Percentiles rank a stretch among this genome's conserved stretches.
These are phyloP conservation scores for Syzygium grande DNA, from an alignment of 345 rosid genomes.

Conservation along the genomic window DNA sequence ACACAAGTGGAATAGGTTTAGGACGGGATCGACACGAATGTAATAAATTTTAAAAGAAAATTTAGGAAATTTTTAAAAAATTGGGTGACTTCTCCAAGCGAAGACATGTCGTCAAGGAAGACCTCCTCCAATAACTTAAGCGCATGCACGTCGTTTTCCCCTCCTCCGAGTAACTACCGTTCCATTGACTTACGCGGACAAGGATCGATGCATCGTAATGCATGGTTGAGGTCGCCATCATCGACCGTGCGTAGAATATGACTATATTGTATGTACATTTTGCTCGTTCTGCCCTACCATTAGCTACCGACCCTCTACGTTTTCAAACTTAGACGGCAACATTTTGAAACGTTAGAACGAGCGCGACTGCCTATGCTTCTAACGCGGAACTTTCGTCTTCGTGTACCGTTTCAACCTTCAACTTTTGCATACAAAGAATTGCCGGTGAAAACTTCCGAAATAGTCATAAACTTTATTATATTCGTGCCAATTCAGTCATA, in stretches of 20 bases:
- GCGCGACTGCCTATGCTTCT: neutral
- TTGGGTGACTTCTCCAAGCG: neutral
- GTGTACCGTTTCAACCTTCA: neutral
- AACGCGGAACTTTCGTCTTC: neutral
- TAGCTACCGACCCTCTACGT: neutral
- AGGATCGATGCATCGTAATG: neutral
- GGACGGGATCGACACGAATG: no score
- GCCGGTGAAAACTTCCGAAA: no score
- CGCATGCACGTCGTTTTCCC: neutral
- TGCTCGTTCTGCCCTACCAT: neutral
- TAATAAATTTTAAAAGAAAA: no score
- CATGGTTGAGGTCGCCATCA: neutral
- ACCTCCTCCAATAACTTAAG: neutral
- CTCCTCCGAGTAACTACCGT: no score
- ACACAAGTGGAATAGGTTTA: no score
- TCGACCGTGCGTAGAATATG: neutral
- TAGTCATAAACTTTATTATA: fast-evolving
- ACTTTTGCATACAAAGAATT: neutral
- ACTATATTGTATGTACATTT: neutral
- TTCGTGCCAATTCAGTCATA: no score
- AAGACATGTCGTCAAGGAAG: neutral
- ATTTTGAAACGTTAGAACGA: neutral
- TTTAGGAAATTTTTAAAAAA: no score
- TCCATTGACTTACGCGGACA: neutral
- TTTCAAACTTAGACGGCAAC: neutral